These are phyloP conservation scores for Imleria badia DNA, from an alignment of 768 basidiomycete species.

Conservation along the genomic window DNA sequence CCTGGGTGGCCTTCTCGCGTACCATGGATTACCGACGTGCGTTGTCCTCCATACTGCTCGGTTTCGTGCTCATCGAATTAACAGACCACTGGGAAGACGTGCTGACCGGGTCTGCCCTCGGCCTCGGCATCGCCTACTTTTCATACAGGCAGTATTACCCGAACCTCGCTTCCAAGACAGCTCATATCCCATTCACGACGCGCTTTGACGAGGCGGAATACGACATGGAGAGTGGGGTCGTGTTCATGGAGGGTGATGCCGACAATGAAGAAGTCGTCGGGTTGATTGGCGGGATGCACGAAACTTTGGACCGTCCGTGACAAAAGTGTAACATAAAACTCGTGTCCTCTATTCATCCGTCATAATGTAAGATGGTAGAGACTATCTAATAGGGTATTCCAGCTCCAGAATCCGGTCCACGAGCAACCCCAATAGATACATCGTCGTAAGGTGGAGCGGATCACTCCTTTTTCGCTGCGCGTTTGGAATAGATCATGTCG, in stretches of 20 bases:
- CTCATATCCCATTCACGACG: conserved; percentile 69
- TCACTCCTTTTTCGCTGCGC: conserved; percentile 30
- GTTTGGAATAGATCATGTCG: conserved; percentile 74
- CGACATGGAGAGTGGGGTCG: not conserved
- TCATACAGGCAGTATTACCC: conserved; percentile 85
- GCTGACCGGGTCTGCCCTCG: conserved; percentile 72
- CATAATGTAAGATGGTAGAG: not conserved
- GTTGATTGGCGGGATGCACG: conserved; percentile 17
- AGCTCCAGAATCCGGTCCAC: not conserved
- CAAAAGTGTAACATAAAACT: not conserved
- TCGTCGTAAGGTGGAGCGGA: not conserved
- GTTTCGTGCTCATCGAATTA: not conserved
- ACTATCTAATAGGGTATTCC: not conserved
- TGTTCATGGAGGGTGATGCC: conserved; percentile 12
- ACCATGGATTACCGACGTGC: conserved; percentile 90
- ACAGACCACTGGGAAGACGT: conserved; percentile 93
- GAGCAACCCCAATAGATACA: not conserved
- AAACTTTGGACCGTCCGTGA: not conserved
- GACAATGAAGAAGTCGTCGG: conserved; percentile 18
- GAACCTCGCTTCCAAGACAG: conserved; percentile 50
- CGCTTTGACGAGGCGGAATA: conserved; percentile 43
- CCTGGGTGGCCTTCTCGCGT: conserved; percentile 75
- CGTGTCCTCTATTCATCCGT: not conserved
- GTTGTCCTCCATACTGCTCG: conserved; percentile 25
- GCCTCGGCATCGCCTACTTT: conserved; percentile 69